A percentile compares a stretch with the other conserved stretches of the same genome.
Conservation (phyloP, 306 rosid genomes). For the Acacia melanoxylon region DNA sequence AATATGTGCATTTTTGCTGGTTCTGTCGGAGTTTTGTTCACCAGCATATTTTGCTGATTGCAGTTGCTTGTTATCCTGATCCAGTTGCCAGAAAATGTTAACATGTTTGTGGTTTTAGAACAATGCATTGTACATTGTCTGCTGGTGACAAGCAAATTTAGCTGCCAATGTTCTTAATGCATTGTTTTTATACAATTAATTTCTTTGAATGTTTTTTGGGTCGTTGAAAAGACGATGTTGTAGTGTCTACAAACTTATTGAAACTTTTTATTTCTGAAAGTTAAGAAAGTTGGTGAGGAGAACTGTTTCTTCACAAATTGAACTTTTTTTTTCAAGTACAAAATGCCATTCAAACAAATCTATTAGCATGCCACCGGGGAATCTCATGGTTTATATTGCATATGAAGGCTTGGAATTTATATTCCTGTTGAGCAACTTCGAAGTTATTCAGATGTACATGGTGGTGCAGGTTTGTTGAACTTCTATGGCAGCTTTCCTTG, state of each 20-base stretch:
- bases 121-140: background rate
- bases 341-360: background rate
- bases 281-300: background rate
- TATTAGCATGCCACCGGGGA: constrained; percentile 7
- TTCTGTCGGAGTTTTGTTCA: background rate
- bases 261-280: background rate
- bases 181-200: background rate
- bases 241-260: constrained; percentile 20
- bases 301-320: background rate
- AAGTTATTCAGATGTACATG: constrained; percentile 20
- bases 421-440: constrained; percentile 11
- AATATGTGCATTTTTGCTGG: background rate
- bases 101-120: background rate
- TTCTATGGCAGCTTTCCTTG: constrained; percentile 98
- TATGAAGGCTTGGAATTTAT: constrained; percentile 3
- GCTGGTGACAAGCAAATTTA: background rate
- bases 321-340: background rate
- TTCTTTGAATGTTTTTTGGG: background rate
- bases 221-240: background rate
- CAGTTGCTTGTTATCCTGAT: constrained; percentile 34
- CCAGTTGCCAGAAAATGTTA: background rate
- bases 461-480: constrained; percentile 89
- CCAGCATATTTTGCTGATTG: constrained; percentile 5
- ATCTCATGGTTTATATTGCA: constrained; percentile 22
- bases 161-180: background rate